Base-by-base conservation (phyloP, 2,329 filamentous ascomycete species). In the Pseudocercospora ulei region DNA sequence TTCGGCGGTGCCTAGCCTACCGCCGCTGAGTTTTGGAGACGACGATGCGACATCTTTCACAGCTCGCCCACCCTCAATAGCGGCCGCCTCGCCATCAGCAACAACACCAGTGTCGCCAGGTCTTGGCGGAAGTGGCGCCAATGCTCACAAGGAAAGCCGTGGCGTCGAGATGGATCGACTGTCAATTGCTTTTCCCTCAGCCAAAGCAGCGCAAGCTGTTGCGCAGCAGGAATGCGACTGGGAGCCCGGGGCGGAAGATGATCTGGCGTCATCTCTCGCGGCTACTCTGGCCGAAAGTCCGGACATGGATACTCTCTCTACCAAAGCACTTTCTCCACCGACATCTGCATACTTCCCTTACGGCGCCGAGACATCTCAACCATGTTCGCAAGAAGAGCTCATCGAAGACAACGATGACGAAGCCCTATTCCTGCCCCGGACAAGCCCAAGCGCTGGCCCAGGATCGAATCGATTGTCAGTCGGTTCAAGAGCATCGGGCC, bases 211-310 rank as follows among this genome's bases (percentile, higher is more conserved):
- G 17, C 33, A 41, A 17, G 46, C 47, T 7, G 35, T 60, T 71
- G 17, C 65, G 70, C 41, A 60, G 65, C 35, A 58, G 59, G 16
- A 49, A 39, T 16, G 27, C 3, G 30, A 13, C 3, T 33, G 30
- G 30, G n/a, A 13, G 11, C 30, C 30, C 33, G 16, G 48, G n/a
- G n/a, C n/a, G 39, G 44, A 49, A 14, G 44, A 46, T 17, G 50
- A 44, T 14, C n/a, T 50, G 7, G 49, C 41, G 8, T 48, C 47
- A n/a, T 52, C 50, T 3, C 29, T 47, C 7, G 50, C 46, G 13
- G 44, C 48, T 8, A 51, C 49, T n/a, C 37, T 35, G 9, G 44
- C 48, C 11, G 48, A 50, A 29, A 35, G 39, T 16, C 49, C 49
- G 9, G 49, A 51, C 27, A 43, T 43, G 27, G 48, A 51, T 35